These are phyloP conservation scores for Trichaptum fuscoviolaceum DNA, from an alignment of 768 basidiomycete species.

Conservation along the genomic window DNA sequence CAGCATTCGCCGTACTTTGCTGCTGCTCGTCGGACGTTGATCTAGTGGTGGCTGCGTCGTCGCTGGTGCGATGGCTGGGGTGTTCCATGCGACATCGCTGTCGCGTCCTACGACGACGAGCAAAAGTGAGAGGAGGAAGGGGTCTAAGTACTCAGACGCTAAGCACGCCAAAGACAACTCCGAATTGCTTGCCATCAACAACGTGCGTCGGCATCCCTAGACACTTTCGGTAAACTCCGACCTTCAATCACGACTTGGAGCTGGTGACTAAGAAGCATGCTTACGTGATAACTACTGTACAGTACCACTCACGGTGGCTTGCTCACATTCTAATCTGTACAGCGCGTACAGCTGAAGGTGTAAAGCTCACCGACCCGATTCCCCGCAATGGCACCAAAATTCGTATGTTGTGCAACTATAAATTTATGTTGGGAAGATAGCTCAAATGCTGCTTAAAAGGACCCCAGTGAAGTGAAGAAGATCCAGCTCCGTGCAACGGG, in stretches of 20 bases:
- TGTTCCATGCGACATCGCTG: constrained; percentile 19
- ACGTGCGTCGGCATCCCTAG: background rate
- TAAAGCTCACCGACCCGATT: constrained; percentile 19
- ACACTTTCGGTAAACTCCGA: background rate
- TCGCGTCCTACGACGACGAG: constrained; percentile 1
- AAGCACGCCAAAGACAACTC: background rate
- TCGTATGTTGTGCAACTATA: constrained; percentile 41
- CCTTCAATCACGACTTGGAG: background rate
- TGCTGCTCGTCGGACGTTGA: background rate
- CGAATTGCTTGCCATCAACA: background rate
- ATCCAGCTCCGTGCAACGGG: constrained; percentile 98
- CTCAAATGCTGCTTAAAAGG: constrained; percentile 39
- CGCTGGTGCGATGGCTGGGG: constrained; percentile 55
- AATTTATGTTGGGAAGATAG: constrained; percentile 6
- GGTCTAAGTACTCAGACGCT: background rate
- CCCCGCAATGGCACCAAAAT: constrained; percentile 68
- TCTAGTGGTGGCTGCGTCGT: background rate
- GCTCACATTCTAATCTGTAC: constrained; percentile 23
- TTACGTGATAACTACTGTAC: constrained; percentile 35
- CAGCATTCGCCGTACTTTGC: constrained; percentile 11
- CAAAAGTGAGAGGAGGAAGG: background rate
- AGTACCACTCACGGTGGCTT: constrained; percentile 50
- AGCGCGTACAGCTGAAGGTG: background rate
- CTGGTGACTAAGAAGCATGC: constrained; percentile 9
- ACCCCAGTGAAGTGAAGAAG: constrained; percentile 97